A percentile compares a stretch with the other conserved stretches of the same genome.
Evolutionary conservation across 108 stramenopile genomes (phyloP).

Genomic region (Skeletonema costatum): DNA sequence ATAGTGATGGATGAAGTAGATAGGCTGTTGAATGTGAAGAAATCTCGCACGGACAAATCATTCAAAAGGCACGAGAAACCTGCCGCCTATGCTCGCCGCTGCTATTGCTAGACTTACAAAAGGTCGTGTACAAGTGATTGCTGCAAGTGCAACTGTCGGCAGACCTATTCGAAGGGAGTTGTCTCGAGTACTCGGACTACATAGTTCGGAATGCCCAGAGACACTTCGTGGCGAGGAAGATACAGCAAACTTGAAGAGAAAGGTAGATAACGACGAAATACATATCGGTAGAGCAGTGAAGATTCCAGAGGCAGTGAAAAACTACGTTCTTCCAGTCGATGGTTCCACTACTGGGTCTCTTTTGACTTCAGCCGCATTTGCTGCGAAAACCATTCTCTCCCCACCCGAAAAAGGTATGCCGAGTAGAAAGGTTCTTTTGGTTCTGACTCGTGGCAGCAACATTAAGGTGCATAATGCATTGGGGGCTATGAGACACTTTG

Average conservation of each 20-base stretch:
- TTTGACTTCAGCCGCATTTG: slow-evolving; percentile 72
- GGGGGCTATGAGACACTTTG: slow-evolving; percentile 86
- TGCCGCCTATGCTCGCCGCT: slow-evolving; percentile 78
- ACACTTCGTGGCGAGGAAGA: slow-evolving; percentile 63
- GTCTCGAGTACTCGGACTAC: slow-evolving; percentile 80
- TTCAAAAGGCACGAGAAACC: slow-evolving; percentile 78
- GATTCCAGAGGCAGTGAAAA: slow-evolving; percentile 74
- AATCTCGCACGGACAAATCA: slow-evolving; percentile 45
- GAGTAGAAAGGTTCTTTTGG: slow-evolving; percentile 60
- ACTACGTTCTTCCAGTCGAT: slow-evolving; percentile 71
- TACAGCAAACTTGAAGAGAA: slow-evolving; percentile 28
- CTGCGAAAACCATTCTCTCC: slow-evolving; percentile 49
- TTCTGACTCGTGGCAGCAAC: slow-evolving; percentile 75
- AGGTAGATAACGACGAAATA: slow-evolving; percentile 20
- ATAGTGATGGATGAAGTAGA: slow-evolving; percentile 89
- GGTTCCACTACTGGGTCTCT: slow-evolving; percentile 67
- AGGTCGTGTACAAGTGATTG: slow-evolving; percentile 80
- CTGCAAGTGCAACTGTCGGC: slow-evolving; percentile 94
- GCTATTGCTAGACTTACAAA: slow-evolving; percentile 71
- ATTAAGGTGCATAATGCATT: slow-evolving; percentile 75
- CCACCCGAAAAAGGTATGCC: slow-evolving; percentile 6
- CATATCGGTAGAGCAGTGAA: slow-evolving; percentile 77
- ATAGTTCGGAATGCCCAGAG: slow-evolving; percentile 76
- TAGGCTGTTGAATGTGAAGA: slow-evolving; percentile 62
- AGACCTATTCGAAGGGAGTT: slow-evolving; percentile 89